Evolutionary conservation across 768 basidiomycete species (phyloP), one percentile per base, ranked within the genome.

Genomic region (Calocybe gangraenosa): DNA sequence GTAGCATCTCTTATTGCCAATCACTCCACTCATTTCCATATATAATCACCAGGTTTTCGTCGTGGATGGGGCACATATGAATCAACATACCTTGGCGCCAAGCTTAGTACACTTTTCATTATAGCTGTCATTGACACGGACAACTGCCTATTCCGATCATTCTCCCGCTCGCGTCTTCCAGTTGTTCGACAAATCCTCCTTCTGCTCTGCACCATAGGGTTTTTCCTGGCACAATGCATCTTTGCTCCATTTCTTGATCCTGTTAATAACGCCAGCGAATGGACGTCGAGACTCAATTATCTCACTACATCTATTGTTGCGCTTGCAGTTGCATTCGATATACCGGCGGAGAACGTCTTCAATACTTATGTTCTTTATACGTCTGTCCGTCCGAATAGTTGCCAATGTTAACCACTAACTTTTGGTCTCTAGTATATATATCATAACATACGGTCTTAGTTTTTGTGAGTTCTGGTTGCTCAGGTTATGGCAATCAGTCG

Each of bases 231-330:
- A 3, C 85, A 88, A 54, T 82, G 81, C 52, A 56, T 75, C 21
- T 64, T 78, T 42, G 70, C 71, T 1, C 84, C 86, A 5, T 87
- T 87, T 58, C 54, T 81, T 47, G 78, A 87, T 55, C 83, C 84
- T 15, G 74, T 82, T 47, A 78, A 78, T 59, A 88, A 88, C 61
- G 82, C 84, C 1, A 82, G 79, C 59, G 85, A 88, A 70, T 85
- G 81, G 78, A 73, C 74, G 9, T 86, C 84, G 35, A 64, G 87
- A 40, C 59, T 84, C 36, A 84, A 84, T 59, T 91, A 87, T 60
- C 70, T 88, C 33, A 56, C 74, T 21, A 84, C 86, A 8, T 73
- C 86, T 22, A 59, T 71, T 17, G 71, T 84, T 25, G 82, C 87
- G 2, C 69, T 90, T 17, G 64, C 70, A n/a, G 76, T 83, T 38